Base-by-base conservation (phyloP, 139 green algal genomes). In the Yamagishiella unicocca region DNA sequence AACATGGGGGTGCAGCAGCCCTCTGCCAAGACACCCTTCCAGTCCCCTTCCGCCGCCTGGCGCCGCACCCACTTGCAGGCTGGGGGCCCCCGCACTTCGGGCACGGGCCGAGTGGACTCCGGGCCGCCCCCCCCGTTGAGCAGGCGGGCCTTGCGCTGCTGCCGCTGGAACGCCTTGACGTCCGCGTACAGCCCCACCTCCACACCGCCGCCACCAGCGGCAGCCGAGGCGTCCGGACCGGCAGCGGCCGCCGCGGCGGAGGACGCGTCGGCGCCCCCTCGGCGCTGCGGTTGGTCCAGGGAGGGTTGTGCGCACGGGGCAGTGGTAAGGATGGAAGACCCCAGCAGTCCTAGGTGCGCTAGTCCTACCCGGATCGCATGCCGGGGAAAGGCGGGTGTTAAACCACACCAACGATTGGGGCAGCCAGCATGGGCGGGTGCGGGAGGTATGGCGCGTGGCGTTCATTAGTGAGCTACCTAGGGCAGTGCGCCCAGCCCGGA, bases 161-260 rank as follows among this genome's bases (percentile, higher is more conserved):
- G 54, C 42, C 42, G 40, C 62, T 75, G 61, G 62, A 85, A 85
- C 14, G 61, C 61, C 43, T 75, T 85, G 4, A 85, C 61, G 24
- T 76, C 79, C n/a, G 79, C 79, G 43, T 75, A 75, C 79, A 85
- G 43, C 31, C 79, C 77, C 77, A 84, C 77, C 77, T 84, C 58
- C 8, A 71, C 21, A 24, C 31, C 37, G 38, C 21, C 73, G 21
- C 40, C 73, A 2, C 27, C 73, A 25, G 12, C 73, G 12, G 29
- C 33, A 29, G 37, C 68, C 4, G 37, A 2, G 68, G 37, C 68
- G 37, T 24, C 37, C 17, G 4, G 19, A 31, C 21, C 3, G n/a
- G 45, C 29, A 50, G 50, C 24, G 4, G 75, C 45, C 33, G 29
- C 14, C 45, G 45, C 4, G 2, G 45, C 29, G 4, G 43, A 43